Percentiles rank a stretch among this genome's conserved stretches.
phyloP scores from a whole-genome alignment of 176 grass and related monocot species.

The Saccharum officinarum region DNA sequence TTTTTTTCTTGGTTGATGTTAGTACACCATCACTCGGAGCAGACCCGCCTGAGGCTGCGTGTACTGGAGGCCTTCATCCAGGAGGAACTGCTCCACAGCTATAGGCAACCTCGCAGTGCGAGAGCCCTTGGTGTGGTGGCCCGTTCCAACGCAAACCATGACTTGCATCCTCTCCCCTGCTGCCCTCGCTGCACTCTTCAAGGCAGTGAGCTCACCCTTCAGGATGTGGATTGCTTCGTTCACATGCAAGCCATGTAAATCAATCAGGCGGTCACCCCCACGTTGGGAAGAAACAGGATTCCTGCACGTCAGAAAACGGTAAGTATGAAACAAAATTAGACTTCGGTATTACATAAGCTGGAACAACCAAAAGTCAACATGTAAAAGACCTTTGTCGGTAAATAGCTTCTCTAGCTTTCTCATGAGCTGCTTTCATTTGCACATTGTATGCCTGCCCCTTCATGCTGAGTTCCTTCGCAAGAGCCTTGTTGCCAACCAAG shows the following conservation, averaged over 20 bases:
- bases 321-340: conserved; percentile 7
- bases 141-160: conserved; percentile 88
- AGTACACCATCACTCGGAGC: conserved; percentile 76
- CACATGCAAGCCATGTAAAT: conserved; percentile 89
- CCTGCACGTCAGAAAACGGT: conserved; percentile 40
- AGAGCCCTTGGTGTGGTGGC: conserved; percentile 93
- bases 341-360: background rate
- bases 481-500: conserved; percentile 85
- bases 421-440: conserved; percentile 95
- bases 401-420: conserved; percentile 96
- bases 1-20: conserved; percentile 38
- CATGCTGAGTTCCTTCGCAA: conserved; percentile 86
- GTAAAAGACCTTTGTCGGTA: conserved; percentile 70
- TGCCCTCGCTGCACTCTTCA: conserved; percentile 57
- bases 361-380: background rate
- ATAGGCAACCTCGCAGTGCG: conserved; percentile 83
- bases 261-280: conserved; percentile 66
- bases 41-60: conserved; percentile 85
- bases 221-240: conserved; percentile 82
- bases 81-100: conserved; percentile 77
- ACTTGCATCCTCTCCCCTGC: conserved; percentile 73
- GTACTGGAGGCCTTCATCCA: conserved; percentile 79
- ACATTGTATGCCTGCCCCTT: conserved; percentile 85
- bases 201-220: conserved; percentile 59
- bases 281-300: conserved; percentile 48